Percentiles rank a stretch among this genome's conserved stretches.
phyloP scores from a whole-genome alignment of 306 rosid species.

The Carpinus fangiana region DNA sequence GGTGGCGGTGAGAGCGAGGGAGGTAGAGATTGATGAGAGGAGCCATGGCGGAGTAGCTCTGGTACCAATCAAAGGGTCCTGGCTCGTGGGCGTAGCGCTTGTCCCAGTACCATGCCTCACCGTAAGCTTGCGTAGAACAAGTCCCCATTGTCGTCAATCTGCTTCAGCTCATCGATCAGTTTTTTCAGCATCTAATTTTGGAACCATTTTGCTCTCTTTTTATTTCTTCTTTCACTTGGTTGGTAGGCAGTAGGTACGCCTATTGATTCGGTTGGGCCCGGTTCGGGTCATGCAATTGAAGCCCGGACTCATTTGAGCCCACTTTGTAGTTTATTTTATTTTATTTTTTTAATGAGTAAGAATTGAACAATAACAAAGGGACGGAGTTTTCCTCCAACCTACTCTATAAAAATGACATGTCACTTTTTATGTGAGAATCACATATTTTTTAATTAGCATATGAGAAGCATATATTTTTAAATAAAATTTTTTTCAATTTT shows the following conservation, averaged over 20 bases:
- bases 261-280: neutral
- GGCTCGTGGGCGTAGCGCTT: conserved; percentile 75
- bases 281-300: neutral
- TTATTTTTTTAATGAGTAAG: too few species aligned
- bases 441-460: too few species aligned
- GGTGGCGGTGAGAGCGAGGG: conserved; percentile 33
- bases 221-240: neutral
- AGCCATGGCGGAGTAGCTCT: conserved; percentile 65
- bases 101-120: conserved; percentile 90
- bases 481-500: too few species aligned
- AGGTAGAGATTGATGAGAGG: conserved; percentile 67
- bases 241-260: neutral
- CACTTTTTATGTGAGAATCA: too few species aligned
- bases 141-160: conserved; percentile 33
- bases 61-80: conserved; percentile 84
- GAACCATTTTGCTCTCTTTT: neutral
- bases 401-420: too few species aligned
- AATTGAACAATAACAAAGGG: too few species aligned
- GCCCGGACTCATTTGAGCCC: neutral
- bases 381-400: too few species aligned
- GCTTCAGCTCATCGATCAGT: neutral
- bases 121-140: conserved; percentile 66
- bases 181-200: neutral
- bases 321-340: neutral
- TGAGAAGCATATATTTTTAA: too few species aligned